phyloP scores from a whole-genome alignment of 371 early-diverging fungal genomes.

The Syncephalis plumigaleata region DNA sequence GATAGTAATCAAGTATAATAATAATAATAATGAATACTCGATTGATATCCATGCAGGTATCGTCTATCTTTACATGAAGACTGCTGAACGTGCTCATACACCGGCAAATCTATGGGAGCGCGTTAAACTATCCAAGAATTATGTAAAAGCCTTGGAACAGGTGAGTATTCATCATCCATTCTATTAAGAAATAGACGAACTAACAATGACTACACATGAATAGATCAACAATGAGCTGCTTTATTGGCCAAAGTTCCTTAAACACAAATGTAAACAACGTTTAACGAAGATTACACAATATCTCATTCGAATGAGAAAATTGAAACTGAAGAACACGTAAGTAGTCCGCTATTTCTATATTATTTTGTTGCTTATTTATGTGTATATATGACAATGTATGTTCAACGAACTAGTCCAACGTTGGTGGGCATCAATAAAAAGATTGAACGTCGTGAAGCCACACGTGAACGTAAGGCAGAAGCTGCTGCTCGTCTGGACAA shows the following conservation, averaged over 20 bases:
- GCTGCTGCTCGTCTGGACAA: conserved; percentile 89
- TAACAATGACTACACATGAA: neutral
- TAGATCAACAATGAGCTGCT: conserved; percentile 86
- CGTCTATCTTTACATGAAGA: conserved; percentile 89
- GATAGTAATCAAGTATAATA: neutral
- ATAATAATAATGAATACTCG: neutral
- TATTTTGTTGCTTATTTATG: neutral
- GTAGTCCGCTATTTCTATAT: conserved; percentile 9
- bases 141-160: conserved; percentile 77
- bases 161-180: conserved; percentile 12
- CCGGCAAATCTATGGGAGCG: conserved; percentile 95
- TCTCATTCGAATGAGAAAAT: conserved; percentile 84
- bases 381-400: conserved; percentile 3
- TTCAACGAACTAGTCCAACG: conserved; percentile 27
- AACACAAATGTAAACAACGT: conserved; percentile 98
- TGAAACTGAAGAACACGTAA: conserved; percentile 68
- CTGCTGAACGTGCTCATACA: conserved; percentile 92
- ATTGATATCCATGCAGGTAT: conserved; percentile 21
- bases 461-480: conserved; percentile 86
- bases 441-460: conserved; percentile 79
- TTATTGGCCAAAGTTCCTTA: conserved; percentile 82
- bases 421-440: conserved; percentile 87
- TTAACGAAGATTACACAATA: conserved; percentile 95
- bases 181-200: neutral
- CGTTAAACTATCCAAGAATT: conserved; percentile 84